Evolutionary conservation across 495 filamentous ascomycete species (phyloP), one percentile per base, ranked within the genome.

Genomic region (Chaetomium tenue): DNA sequence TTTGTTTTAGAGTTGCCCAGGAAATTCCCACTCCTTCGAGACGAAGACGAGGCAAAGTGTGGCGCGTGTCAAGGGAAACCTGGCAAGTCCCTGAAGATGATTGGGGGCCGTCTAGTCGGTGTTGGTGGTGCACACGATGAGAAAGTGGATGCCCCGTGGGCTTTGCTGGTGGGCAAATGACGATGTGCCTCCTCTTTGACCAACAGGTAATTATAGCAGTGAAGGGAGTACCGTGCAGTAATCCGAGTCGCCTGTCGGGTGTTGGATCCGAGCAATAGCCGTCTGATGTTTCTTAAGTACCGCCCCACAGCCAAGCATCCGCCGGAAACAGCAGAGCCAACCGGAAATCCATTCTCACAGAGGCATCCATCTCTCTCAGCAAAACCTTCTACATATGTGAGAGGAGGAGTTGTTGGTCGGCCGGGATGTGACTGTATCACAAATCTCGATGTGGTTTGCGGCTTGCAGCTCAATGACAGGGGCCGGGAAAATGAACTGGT

Each of bases 281-380:
- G 58, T 37, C 12, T 33, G 28, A 30, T 33, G 51, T 61, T 64
- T 37, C 47, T 22, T 53, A 46, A 52, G 28, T 9, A 22, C 30
- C 0, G 37, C 26, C 28, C 46, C 56, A 46, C 63, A 37, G 22
- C 44, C 42, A 58, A 57, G n/a, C n/a, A 15, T 11, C 20, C 20
- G n/a, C 63, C 47, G 63, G 42, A 59, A 53, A 56, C 63, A 64
- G 63, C 33, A 60, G 39, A 61, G 20, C 60, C 51, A 22, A 25
- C 25, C 3, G 52, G 20, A n/a, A 30, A 18, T 44, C 40, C 16
- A 15, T 18, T 18, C 40, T 55, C 9, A 33, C 52, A 37, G 25
- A 53, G 25, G 11, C 33, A 5, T 12, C 33, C 5, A 1, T 37
- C 33, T 11, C 25, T 33, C 51, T 33, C 20, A 20, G 8, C 18